Conservation (phyloP, 805 yeast genomes). For the Starmerella bombi region DNA sequence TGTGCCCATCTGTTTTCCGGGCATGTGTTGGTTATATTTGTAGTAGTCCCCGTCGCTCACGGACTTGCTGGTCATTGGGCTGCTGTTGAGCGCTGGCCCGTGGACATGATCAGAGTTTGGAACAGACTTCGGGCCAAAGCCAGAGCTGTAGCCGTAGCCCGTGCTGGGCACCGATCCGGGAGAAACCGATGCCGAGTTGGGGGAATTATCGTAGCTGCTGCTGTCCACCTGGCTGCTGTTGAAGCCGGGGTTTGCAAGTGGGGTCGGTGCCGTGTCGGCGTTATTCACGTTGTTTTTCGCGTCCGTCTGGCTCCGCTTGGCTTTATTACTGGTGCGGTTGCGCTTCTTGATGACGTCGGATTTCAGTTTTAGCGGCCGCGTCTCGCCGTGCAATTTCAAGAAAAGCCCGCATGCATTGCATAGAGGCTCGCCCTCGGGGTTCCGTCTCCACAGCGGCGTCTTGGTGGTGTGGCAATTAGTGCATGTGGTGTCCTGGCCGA, state of each 20-base stretch:
- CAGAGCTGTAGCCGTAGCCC: not conserved
- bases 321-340: slow-evolving; percentile 40
- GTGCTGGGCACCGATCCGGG: not conserved
- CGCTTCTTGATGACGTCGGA: slow-evolving; percentile 91
- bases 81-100: too few relatives aligned
- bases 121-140: too few relatives aligned
- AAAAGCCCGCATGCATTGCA: slow-evolving; percentile 96
- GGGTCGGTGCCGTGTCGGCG: slow-evolving; percentile 6
- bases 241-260: not conserved
- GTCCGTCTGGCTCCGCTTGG: not conserved
- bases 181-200: not conserved
- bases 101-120: too few relatives aligned
- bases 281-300: not conserved
- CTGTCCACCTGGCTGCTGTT: not conserved
- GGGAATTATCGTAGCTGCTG: not conserved
- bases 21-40: not conserved
- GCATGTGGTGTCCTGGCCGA: slow-evolving; percentile 32
- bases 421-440: slow-evolving; percentile 84
- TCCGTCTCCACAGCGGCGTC: slow-evolving; percentile 91
- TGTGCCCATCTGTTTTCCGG: not conserved
- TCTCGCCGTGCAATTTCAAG: slow-evolving; percentile 85
- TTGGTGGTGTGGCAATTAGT: slow-evolving; percentile 85
- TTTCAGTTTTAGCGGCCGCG: slow-evolving; percentile 82
- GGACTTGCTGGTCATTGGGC: not conserved
- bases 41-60: not conserved